Conservation (phyloP, 2,329 filamentous ascomycete genomes). For the Mycosphaerella sp. region DNA sequence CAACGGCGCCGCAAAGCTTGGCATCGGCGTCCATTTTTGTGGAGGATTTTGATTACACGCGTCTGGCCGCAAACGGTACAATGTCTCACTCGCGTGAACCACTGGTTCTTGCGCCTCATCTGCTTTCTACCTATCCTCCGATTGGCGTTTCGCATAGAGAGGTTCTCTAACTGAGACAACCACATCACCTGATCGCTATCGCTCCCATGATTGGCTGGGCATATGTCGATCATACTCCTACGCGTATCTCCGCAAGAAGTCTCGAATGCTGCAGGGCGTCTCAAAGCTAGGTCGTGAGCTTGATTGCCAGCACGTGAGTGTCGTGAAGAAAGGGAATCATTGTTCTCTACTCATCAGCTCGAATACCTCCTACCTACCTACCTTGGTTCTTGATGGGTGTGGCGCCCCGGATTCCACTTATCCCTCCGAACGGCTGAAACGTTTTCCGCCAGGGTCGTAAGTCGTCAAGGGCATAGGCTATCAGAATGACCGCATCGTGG, state of each 20-base stretch:
- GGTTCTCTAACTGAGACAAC: neutral
- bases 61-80: constrained; percentile 2
- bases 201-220: constrained; percentile 1
- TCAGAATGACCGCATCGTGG: neutral
- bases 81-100: constrained; percentile 9
- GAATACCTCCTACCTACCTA: neutral
- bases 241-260: constrained; percentile 1
- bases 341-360: constrained; percentile 1
- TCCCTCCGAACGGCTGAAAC: constrained; percentile 6
- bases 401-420: constrained; percentile 3
- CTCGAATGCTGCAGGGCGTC: neutral
- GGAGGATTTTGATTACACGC: constrained; percentile 1
- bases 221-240: constrained; percentile 3
- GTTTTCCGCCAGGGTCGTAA: neutral
- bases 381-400: constrained; percentile 3
- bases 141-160: neutral
- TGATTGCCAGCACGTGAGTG: neutral
- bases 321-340: constrained; percentile 3
- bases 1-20: constrained; percentile 3
- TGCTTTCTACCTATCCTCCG: constrained; percentile 4
- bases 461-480: neutral
- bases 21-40: neutral
- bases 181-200: neutral
- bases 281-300: neutral
- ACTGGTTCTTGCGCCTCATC: constrained; percentile 2